Evolutionary conservation across 2,329 filamentous ascomycete genomes (phyloP), one percentile per base, ranked within the genome.

Genomic region (Colletotrichum paranaense): DNA sequence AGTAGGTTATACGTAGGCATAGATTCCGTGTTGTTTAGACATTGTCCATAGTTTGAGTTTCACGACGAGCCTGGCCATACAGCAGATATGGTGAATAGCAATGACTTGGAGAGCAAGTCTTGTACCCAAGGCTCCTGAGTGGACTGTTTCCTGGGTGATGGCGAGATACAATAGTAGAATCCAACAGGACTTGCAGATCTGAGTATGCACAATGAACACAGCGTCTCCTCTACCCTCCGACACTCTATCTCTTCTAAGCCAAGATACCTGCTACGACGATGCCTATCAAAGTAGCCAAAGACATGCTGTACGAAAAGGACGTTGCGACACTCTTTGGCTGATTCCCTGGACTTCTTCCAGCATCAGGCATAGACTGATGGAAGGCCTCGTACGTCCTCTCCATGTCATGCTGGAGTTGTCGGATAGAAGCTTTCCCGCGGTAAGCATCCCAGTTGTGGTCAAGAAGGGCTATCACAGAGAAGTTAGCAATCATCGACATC

Each of bases 351-450:
- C 62, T 64, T 28, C 7, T 56, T 3, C 14, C 62, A n/a, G 58
- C 59, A 0, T 56, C 19, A 24, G 68, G 62, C 56, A 67, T 28
- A 12, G 28, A 63, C 11, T 63, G 24, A 28, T 72, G 55, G 42
- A 55, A 71, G n/a, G 72, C 58, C 12, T 38, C 6, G 42, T 74
- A 74, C 5, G 68, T 72, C 14, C 26, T 55, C 26, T 53, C 32
- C 14, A 74, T 74, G 22, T 72, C 68, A 30, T 12, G 22, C 38
- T 74, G 67, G 4, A 74, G 62, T 19, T 63, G 49, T 42, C 46
- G 42, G 30, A 74, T 55, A 0, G 72, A 35, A 8, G 46, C 52
- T 16, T 16, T 67, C 7, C 72, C 72, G 22, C 68, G 72, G 52
- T 63, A 74, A 0, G 52, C 30, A 1, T 52, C 49, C 72, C 72